Evolutionary conservation across 129 eudicot species (phyloP).

Genomic region (sunflower (Helianthus annuus)): HanXRQr2.0-SUNRISE NC_035445.2:170443933-170444432

Average conservation of each 20-base stretch:
- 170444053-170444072: too few relatives aligned
- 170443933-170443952: background rate
- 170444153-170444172: background rate
- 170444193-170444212: background rate
- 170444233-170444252: background rate
- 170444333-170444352: background rate
- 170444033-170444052: background rate
- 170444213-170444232: background rate
- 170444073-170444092: background rate
- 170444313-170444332: background rate
- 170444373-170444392: background rate
- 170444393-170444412: background rate
- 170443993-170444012: background rate
- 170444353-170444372: background rate
- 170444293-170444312: background rate
- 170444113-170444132: background rate
- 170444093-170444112: conserved; percentile 15
- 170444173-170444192: conserved; percentile 11
- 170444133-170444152: background rate
- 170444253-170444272: background rate
- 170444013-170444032: background rate
- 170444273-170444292: background rate
- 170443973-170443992: conserved; percentile 5
- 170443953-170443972: conserved; percentile 3
- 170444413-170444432: background rate